Conservation (phyloP, 2,329 filamentous ascomycete species). For the Alternaria sp. region DNA sequence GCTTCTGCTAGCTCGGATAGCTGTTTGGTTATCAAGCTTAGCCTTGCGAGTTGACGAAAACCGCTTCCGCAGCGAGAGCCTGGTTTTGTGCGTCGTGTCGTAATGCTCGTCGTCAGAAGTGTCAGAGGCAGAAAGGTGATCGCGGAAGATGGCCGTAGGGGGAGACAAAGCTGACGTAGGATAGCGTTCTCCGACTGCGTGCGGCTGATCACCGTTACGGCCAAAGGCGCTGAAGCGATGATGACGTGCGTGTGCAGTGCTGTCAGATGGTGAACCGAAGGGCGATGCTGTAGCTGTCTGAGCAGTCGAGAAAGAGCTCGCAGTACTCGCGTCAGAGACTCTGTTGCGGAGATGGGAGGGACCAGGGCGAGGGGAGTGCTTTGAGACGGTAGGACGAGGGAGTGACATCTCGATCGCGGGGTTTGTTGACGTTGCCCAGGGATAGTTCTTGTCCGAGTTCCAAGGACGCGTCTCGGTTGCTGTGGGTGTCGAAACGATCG, state of each 20-base stretch:
- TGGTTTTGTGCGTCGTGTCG: slow-evolving; percentile 32
- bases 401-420: slow-evolving; percentile 54
- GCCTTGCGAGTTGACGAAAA: slow-evolving; percentile 32
- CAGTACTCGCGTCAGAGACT: slow-evolving; percentile 36
- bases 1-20: slow-evolving; percentile 19
- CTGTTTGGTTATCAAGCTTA: slow-evolving; percentile 15
- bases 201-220: slow-evolving; percentile 36
- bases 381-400: slow-evolving; percentile 42
- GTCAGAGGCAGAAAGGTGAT: slow-evolving; percentile 36
- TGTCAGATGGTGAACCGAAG: slow-evolving; percentile 21
- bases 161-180: slow-evolving; percentile 58
- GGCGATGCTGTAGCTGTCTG: slow-evolving; percentile 26
- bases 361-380: slow-evolving; percentile 39
- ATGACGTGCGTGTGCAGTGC: slow-evolving; percentile 25
- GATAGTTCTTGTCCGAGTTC: slow-evolving; percentile 59
- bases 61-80: slow-evolving; percentile 33
- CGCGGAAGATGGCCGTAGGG: slow-evolving; percentile 45
- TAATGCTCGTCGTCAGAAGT: slow-evolving; percentile 41
- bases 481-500: slow-evolving; percentile 35
- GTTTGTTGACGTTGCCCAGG: slow-evolving; percentile 53
- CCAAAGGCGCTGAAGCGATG: slow-evolving; percentile 35
- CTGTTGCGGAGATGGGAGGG: slow-evolving; percentile 44
- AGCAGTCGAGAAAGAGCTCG: slow-evolving; percentile 30
- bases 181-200: slow-evolving; percentile 59
- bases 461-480: slow-evolving; percentile 55